Evolutionary conservation across 208 protist species (phyloP).

Genomic region (Strigomonas galati): DNA sequence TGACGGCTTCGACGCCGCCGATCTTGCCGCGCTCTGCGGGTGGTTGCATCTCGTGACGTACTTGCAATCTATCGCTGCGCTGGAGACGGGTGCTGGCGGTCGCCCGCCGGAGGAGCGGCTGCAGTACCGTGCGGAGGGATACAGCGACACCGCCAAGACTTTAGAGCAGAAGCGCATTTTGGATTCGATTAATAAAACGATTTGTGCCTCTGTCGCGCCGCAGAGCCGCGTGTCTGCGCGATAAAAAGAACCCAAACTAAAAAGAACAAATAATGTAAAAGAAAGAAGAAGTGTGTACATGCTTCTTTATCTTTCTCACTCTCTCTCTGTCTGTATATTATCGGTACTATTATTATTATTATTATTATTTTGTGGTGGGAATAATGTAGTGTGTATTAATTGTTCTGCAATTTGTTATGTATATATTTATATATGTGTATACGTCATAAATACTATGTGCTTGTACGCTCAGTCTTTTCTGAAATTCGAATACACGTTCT

Average conservation of each 20-base stretch:
- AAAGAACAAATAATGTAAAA: slow-evolving; percentile 5
- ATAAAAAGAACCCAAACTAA: neutral
- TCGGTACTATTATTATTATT: neutral
- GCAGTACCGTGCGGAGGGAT: slow-evolving; percentile 61
- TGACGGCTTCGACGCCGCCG: slow-evolving; percentile 51
- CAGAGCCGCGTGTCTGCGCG: slow-evolving; percentile 41
- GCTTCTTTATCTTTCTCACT: slow-evolving; percentile 10
- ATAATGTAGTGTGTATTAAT: neutral
- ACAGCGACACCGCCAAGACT: slow-evolving; percentile 60
- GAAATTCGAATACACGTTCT: neutral
- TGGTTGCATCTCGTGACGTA: slow-evolving; percentile 45
- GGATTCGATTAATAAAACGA: slow-evolving; percentile 44
- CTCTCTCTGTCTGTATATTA: neutral
- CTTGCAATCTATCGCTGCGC: slow-evolving; percentile 24
- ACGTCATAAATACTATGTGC: neutral
- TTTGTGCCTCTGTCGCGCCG: slow-evolving; percentile 43
- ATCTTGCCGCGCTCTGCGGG: slow-evolving; percentile 71
- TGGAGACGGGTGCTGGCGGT: slow-evolving; percentile 17
- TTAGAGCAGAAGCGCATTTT: slow-evolving; percentile 48
- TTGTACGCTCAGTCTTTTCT: slow-evolving; percentile 8
- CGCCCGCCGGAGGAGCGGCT: slow-evolving; percentile 26
- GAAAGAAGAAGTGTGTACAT: slow-evolving; percentile 7
- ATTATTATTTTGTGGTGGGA: neutral
- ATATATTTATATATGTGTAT: no score
- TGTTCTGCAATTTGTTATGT: neutral